phyloP scores from a whole-genome alignment of 208 protist genomes.

The Trypanosoma platydactyli region DNA sequence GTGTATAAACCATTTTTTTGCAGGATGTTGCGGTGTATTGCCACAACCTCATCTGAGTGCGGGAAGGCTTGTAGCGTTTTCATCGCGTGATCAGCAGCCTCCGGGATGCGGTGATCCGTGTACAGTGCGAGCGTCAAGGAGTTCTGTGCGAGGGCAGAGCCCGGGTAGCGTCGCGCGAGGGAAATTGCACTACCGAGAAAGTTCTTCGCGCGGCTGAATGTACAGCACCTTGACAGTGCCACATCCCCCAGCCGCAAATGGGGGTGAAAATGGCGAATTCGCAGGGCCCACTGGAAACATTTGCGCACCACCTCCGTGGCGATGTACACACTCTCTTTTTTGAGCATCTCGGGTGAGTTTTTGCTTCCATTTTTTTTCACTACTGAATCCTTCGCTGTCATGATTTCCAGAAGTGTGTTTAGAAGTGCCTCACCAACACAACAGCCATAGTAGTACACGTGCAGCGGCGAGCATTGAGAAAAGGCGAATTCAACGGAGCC shows the following conservation, averaged over 20 bases:
- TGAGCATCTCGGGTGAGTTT: slow-evolving; percentile 6
- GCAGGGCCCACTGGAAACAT: slow-evolving; percentile 42
- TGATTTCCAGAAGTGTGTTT: slow-evolving; percentile 38
- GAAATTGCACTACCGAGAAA: slow-evolving; percentile 51
- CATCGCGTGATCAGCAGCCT: slow-evolving; percentile 60
- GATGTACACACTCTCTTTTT: slow-evolving; percentile 34
- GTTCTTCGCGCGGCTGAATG: slow-evolving; percentile 38
- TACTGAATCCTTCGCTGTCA: slow-evolving; percentile 11
- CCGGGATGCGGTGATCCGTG: slow-evolving; percentile 59
- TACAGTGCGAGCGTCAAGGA: slow-evolving; percentile 66
- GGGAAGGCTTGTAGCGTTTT: slow-evolving; percentile 78
- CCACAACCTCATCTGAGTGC: slow-evolving; percentile 47
- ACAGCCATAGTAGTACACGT: slow-evolving; percentile 64
- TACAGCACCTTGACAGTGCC: slow-evolving; percentile 31
- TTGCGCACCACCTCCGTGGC: slow-evolving; percentile 45
- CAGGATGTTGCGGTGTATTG: slow-evolving; percentile 41
- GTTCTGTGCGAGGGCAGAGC: slow-evolving; percentile 60
- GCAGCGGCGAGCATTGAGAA: slow-evolving; percentile 64
- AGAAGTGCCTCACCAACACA: slow-evolving; percentile 43
- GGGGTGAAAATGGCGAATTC: slow-evolving; percentile 59
- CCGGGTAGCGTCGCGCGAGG: slow-evolving; percentile 63
- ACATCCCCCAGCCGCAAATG: slow-evolving; percentile 51
- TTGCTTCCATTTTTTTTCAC: slow-evolving; percentile 23
- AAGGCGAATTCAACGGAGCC: slow-evolving; percentile 75
- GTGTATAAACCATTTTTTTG: slow-evolving; percentile 51